phyloP scores from a whole-genome alignment of 192 early-diverging fungal species.

The Radiomyces spectabilis region DNA sequence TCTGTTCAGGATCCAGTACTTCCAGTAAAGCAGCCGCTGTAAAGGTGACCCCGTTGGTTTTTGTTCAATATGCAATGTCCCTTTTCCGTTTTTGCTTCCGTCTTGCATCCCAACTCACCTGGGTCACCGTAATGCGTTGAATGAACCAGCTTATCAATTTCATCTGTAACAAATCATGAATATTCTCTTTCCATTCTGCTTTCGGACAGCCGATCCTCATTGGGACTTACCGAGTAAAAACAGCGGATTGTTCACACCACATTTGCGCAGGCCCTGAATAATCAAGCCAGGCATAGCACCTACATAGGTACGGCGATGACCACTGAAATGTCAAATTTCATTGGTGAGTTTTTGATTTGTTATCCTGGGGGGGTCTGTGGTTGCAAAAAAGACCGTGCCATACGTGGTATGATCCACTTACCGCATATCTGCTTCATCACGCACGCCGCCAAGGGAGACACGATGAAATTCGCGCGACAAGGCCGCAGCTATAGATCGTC shows the following conservation, averaged over 20 bases:
- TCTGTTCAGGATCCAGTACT: conserved; percentile 85
- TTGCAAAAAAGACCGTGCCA: background rate
- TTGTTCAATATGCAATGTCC: background rate
- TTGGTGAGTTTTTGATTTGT: background rate
- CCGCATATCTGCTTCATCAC: conserved; percentile 81
- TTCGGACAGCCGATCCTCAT: background rate
- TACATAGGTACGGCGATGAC: conserved; percentile 83
- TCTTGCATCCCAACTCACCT: background rate
- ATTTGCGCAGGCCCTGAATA: conserved; percentile 62
- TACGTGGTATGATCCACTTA: background rate
- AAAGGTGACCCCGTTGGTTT: background rate
- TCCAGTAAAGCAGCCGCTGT: conserved; percentile 74
- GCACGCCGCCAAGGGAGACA: conserved; percentile 74
- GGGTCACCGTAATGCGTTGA: conserved; percentile 67
- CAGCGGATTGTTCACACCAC: conserved; percentile 72
- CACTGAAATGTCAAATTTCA: conserved; percentile 28
- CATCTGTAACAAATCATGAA: conserved; percentile 61
- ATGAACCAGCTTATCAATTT: conserved; percentile 76
- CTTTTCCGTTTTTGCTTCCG: too few species aligned
- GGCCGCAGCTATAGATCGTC: conserved; percentile 70
- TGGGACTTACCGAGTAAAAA: conserved; percentile 35
- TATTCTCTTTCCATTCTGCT: too few species aligned
- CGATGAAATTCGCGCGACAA: conserved; percentile 75
- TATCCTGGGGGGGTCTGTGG: too few species aligned
- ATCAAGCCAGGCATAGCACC: conserved; percentile 79